Evolutionary conservation across 2,329 filamentous ascomycete species (phyloP).

Genomic region (Aspergillus sclerotialis): DNA sequence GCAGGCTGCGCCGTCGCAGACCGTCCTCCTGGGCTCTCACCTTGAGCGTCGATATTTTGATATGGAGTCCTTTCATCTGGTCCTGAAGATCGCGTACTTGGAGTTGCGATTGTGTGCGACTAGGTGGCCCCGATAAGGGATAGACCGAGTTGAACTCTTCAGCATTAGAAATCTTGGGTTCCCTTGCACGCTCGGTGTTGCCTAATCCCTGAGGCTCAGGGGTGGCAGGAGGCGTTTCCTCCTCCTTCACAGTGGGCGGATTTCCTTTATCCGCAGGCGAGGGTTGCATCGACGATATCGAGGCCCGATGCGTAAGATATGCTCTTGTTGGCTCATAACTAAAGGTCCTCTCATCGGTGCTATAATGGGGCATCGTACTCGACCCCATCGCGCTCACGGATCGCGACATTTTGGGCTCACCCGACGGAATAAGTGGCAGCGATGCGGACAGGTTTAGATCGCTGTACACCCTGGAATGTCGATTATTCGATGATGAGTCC

Average conservation of each 20-base stretch:
- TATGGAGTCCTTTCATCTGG: slow-evolving; percentile 79
- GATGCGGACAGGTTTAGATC: slow-evolving; percentile 50
- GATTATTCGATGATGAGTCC: slow-evolving; percentile 31
- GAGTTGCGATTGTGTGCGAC: slow-evolving; percentile 63
- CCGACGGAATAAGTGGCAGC: slow-evolving; percentile 15
- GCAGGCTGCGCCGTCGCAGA: slow-evolving; percentile 67
- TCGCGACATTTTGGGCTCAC: slow-evolving; percentile 43
- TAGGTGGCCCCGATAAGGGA: slow-evolving; percentile 41
- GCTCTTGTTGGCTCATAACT: slow-evolving; percentile 23
- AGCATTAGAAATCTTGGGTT: slow-evolving; percentile 18
- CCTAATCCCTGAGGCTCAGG: slow-evolving; percentile 16
- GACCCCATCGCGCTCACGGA: slow-evolving; percentile 55
- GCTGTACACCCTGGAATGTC: slow-evolving; percentile 56
- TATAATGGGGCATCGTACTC: slow-evolving; percentile 22
- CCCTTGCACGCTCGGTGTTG: slow-evolving; percentile 17
- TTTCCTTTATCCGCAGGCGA: slow-evolving; percentile 4
- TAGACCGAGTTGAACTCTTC: slow-evolving; percentile 31
- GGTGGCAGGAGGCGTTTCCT: slow-evolving; percentile 14
- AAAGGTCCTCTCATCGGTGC: slow-evolving; percentile 27
- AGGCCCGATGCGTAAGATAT: slow-evolving; percentile 26
- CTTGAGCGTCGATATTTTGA: slow-evolving; percentile 72
- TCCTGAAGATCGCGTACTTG: slow-evolving; percentile 70
- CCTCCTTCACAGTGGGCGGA: slow-evolving; percentile 6
- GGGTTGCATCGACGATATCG: slow-evolving; percentile 34
- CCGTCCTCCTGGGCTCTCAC: slow-evolving; percentile 74